phyloP scores from a whole-genome alignment of 2,329 filamentous ascomycete species.

The Aspergillus hiratsukae region DNA sequence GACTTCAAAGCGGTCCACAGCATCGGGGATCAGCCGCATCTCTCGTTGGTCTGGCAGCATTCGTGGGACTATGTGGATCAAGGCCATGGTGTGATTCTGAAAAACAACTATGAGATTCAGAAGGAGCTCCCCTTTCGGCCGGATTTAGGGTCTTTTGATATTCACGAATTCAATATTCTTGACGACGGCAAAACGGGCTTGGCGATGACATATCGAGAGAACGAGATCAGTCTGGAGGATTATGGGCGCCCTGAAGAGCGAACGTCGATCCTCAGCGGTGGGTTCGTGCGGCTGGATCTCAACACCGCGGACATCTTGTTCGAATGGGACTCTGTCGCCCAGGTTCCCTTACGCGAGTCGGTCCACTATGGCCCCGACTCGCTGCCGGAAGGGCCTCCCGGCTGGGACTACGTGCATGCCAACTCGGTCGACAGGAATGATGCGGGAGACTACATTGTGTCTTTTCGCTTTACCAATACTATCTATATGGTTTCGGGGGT shows the following conservation, averaged over 20 bases:
- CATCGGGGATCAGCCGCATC: conserved; percentile 41
- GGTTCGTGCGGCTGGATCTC: conserved; percentile 33
- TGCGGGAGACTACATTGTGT: conserved; percentile 37
- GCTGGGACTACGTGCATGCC: conserved; percentile 36
- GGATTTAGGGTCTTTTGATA: conserved; percentile 28
- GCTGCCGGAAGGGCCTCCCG: conserved; percentile 13
- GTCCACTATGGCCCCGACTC: conserved; percentile 1
- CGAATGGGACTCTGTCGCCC: conserved; percentile 30
- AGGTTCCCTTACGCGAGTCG: conserved; percentile 25
- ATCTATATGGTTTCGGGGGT: conserved; percentile 35
- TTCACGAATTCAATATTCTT: conserved; percentile 37
- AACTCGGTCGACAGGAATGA: conserved; percentile 38
- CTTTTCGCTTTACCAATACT: conserved; percentile 34
- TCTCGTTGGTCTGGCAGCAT: conserved; percentile 41
- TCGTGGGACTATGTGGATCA: conserved; percentile 31
- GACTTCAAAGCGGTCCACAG: conserved; percentile 40
- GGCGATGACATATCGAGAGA: conserved; percentile 16
- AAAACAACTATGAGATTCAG: conserved; percentile 43
- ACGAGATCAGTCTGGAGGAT: conserved; percentile 21
- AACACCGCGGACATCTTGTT: conserved; percentile 27
- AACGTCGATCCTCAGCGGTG: conserved; percentile 26
- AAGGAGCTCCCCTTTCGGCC: conserved; percentile 31
- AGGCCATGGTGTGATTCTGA: conserved; percentile 46
- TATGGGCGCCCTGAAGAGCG: conserved; percentile 20
- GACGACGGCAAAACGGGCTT: conserved; percentile 30